Evolutionary conservation across 164 flowering plant species (phyloP), one percentile per base, ranked within the genome.

Genomic region (Liriodendron chinense): DNA sequence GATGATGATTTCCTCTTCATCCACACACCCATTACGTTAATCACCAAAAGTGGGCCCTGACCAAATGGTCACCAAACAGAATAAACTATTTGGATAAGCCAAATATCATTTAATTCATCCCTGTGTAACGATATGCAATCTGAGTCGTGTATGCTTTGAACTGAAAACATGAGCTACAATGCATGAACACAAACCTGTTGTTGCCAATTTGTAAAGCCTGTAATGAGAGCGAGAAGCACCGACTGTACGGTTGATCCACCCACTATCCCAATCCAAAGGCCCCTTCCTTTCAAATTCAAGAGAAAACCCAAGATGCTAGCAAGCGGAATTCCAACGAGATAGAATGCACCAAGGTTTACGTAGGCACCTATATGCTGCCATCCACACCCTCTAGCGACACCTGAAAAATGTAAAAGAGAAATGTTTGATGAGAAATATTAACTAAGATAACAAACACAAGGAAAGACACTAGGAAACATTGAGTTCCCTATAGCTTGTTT

Each of bases 311-410:
- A 78, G 12, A 72, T 13, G 1, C 78, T 84, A 43, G 90, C 95
- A 25, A 82, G 69, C 1, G 95, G 97, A 76, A 92, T 81, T 47
- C 98, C 98, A 28, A 76, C 80, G 22, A 89, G 80, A 78, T 92
- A 94, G 74, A 83, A 91, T 10, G 98, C 88, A 0, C 82, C 91
- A 34, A 94, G 90, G 74, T 92, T 92, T 4, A 90, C 81, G 70
- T 77, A 90, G 7, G 97, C 95, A 23, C 95, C 95, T 34, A 91
- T 72, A 69, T 88, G 86, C 84, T 94, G 97, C 97, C 93, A 91
- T 16, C 98, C 97, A 70, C 91, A 87, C 65, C 98, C 96, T 79
- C 96, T 83, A 1, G 96, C 92, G 75, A 91, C 80, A 50, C 96
- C 96, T 91, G 76, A 20, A 64, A 62, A 18, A 22, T 50, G 26